phyloP scores from a whole-genome alignment of 805 yeast species.

The Ogataea sp. region DNA sequence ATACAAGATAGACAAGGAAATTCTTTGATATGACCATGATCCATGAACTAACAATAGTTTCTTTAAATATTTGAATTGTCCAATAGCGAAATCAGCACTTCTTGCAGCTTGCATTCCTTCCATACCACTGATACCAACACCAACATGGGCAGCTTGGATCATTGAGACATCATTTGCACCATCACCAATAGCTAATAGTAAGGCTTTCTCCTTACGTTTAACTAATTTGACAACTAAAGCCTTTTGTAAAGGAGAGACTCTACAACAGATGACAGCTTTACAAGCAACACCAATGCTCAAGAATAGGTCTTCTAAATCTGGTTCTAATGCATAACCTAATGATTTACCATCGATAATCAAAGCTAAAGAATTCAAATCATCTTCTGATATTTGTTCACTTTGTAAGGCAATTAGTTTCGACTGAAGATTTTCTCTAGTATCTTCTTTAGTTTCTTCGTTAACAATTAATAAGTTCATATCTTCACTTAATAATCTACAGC shows the following conservation, averaged over 20 bases:
- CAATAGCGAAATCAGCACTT: slow-evolving; percentile 95
- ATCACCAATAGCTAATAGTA: slow-evolving; percentile 90
- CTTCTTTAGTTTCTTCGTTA: slow-evolving; percentile 78
- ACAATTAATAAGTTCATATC: slow-evolving; percentile 91
- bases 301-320: slow-evolving; percentile 68
- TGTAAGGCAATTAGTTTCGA: slow-evolving; percentile 71
- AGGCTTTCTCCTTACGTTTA: slow-evolving; percentile 67
- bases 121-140: slow-evolving; percentile 98
- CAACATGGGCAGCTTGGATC: slow-evolving; percentile 99
- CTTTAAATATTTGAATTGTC: slow-evolving; percentile 83
- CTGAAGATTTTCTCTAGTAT: slow-evolving; percentile 61
- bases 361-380: slow-evolving; percentile 75
- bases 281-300: slow-evolving; percentile 78
- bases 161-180: slow-evolving; percentile 99
- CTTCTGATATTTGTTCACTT: slow-evolving; percentile 56
- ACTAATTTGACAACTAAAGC: slow-evolving; percentile 95
- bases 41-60: slow-evolving; percentile 90
- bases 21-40: slow-evolving; percentile 94
- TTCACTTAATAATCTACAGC: slow-evolving; percentile 87
- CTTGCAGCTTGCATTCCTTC: slow-evolving; percentile 99
- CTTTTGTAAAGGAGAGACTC: slow-evolving; percentile 96
- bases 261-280: slow-evolving; percentile 94
- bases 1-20: slow-evolving; percentile 85
- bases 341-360: slow-evolving; percentile 93
- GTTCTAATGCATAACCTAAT: slow-evolving; percentile 75